Evolutionary conservation across 108 stramenopile genomes (phyloP).

Genomic region (Phaeodactylum tricornutum): DNA sequence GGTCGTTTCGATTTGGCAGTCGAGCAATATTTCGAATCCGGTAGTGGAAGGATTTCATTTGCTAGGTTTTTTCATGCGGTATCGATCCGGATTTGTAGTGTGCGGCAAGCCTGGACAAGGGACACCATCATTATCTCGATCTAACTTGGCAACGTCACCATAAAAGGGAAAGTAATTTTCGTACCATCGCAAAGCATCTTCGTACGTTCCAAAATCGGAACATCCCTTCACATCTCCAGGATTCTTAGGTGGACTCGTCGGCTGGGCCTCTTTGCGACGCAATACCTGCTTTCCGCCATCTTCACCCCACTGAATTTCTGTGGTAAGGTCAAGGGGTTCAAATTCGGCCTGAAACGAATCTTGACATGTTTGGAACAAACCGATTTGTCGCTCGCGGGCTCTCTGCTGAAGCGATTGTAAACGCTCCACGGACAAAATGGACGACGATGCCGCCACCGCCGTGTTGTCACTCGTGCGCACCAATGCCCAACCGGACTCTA

Average conservation of each 20-base stretch:
- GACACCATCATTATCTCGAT: conserved; percentile 56
- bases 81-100: conserved; percentile 24
- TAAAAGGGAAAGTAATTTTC: conserved; percentile 39
- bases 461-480: conserved; percentile 29
- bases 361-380: conserved; percentile 13
- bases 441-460: conserved; percentile 1
- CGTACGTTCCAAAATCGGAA: conserved; percentile 50
- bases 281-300: conserved; percentile 32
- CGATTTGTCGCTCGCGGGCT: conserved; percentile 24
- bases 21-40: too few relatives aligned
- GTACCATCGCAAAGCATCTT: conserved; percentile 47
- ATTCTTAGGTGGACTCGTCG: conserved; percentile 25
- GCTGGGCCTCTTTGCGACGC: conserved; percentile 3
- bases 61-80: conserved; percentile 51
- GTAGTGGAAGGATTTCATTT: too few relatives aligned
- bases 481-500: conserved; percentile 32
- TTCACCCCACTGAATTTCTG: conserved; percentile 21
- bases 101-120: conserved; percentile 64
- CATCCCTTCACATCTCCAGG: conserved; percentile 42
- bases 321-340: conserved; percentile 34
- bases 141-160: conserved; percentile 52
- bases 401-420: conserved; percentile 8
- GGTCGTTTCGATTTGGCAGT: too few relatives aligned
- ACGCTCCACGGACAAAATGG: conserved; percentile 1
- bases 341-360: conserved; percentile 25